Percentiles rank a stretch among this genome's conserved stretches.
Evolutionary conservation across 1,139 yeast species (phyloP).

Genomic region (Yamadazyma triangularis): DNA sequence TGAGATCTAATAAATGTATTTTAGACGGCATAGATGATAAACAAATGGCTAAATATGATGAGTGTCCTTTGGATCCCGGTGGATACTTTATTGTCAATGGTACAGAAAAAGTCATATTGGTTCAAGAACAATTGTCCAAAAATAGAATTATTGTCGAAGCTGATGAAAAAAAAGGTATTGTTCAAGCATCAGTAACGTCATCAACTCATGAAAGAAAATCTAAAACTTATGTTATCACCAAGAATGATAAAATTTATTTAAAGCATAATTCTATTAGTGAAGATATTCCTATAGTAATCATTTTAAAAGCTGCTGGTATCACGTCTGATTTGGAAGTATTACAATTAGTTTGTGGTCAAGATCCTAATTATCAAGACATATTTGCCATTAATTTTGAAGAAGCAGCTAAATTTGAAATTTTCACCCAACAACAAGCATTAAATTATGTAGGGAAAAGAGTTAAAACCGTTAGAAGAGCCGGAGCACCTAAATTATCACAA

Average conservation of each 20-base stretch:
- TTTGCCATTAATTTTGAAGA: slow-evolving; percentile 94
- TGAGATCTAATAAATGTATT: slow-evolving; percentile 87
- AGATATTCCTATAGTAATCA: slow-evolving; percentile 91
- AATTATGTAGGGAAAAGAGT: slow-evolving; percentile 88
- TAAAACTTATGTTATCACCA: slow-evolving; percentile 91
- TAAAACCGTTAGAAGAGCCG: slow-evolving; percentile 83
- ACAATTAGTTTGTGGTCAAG: slow-evolving; percentile 90
- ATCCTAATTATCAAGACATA: slow-evolving; percentile 82
- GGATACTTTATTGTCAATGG: slow-evolving; percentile 98
- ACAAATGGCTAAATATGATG: slow-evolving; percentile 85
- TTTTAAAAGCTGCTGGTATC: slow-evolving; percentile 92
- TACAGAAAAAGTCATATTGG: slow-evolving; percentile 93
- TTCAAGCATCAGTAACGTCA: slow-evolving; percentile 96
- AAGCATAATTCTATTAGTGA: slow-evolving; percentile 95
- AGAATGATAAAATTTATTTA: slow-evolving; percentile 81
- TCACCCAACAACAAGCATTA: slow-evolving; percentile 91
- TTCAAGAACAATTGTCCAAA: slow-evolving; percentile 94
- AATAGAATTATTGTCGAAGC: slow-evolving; percentile 98
- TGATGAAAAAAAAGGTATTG: slow-evolving; percentile 89
- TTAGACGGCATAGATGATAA: slow-evolving; percentile 71
- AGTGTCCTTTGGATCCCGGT: slow-evolving; percentile 98
- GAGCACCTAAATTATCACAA: slow-evolving; percentile 73
- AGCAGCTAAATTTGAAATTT: slow-evolving; percentile 78
- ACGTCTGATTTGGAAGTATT: slow-evolving; percentile 89
- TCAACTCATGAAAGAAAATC: slow-evolving; percentile 98